Conservation (phyloP, 2,329 filamentous ascomycete genomes). For the Madurella fahalii region DNA sequence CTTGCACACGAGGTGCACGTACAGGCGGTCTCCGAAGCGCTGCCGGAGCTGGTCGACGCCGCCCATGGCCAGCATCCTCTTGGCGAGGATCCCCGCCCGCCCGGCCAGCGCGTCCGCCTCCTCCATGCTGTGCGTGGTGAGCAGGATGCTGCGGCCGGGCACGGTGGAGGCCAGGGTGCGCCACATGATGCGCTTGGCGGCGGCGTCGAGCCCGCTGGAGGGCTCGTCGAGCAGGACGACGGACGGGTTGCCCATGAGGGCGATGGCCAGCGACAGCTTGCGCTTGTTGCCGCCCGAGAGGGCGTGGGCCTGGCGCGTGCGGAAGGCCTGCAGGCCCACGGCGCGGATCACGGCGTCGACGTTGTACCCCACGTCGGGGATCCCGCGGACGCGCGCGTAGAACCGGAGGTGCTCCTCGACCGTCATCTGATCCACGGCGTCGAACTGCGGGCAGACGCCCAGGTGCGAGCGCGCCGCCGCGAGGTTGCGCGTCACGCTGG, state of each 20-base stretch:
- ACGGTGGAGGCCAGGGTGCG: conserved; percentile 70
- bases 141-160: conserved; percentile 72
- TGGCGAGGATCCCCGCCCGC: conserved; percentile 80
- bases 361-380: conserved; percentile 70
- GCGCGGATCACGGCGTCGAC: conserved; percentile 74
- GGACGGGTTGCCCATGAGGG: conserved; percentile 85
- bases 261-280: conserved; percentile 86
- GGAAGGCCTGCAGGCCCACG: conserved; percentile 70
- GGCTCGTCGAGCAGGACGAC: conserved; percentile 89
- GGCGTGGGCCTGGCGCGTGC: conserved; percentile 69
- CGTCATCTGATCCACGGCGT: conserved; percentile 88
- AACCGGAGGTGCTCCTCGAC: conserved; percentile 82
- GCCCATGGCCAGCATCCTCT: conserved; percentile 79
- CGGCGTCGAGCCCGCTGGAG: conserved; percentile 82
- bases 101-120: conserved; percentile 86
- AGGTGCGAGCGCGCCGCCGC: conserved; percentile 70
- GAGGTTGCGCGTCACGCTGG: conserved; percentile 68
- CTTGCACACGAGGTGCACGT: conserved; percentile 75
- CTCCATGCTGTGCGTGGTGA: conserved; percentile 95
- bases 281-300: conserved; percentile 89
- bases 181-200: conserved; percentile 92
- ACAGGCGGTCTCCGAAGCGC: conserved; percentile 72
- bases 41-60: conserved; percentile 67
- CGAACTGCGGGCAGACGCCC: conserved; percentile 87
- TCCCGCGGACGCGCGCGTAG: conserved; percentile 80